Evolutionary conservation across 2,329 filamentous ascomycete genomes (phyloP), one percentile per base, ranked within the genome.

Genomic region (Diaporthe humulicola): DNA sequence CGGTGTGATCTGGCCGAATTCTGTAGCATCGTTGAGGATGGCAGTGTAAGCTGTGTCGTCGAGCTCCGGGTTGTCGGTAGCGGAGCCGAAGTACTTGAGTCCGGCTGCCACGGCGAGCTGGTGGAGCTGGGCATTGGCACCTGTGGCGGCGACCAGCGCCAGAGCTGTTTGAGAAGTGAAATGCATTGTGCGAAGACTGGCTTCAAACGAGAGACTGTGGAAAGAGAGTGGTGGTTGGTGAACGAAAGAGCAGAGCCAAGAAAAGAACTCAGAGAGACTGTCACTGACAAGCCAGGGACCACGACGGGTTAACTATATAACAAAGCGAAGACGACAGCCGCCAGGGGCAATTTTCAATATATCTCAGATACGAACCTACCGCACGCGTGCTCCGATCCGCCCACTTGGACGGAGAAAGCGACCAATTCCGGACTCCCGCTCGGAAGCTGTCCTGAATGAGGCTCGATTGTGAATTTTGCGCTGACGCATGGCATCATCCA

Each of bases 1-100:
- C 0, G 91, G 90, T 0, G 91, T 93, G 36, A 93, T 86, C 81
- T 91, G 88, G 42, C 92, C 92, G 78, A 93, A 93, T 79, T 93
- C 90, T 61, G 84, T 83, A 10, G 79, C 83, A 80, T 92, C 84
- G 76, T 86, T 86, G 56, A 92, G 84, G 75, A 92, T 89, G 28
- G 83, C 81, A 25, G 87, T 83, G 81, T 93, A 94, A 38, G 86
- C 79, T 17, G 82, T 79, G 81, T 93, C 89, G 58, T 83, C 85
- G 48, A 90, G 81, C 76, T 90, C 87, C 3, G 81, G 80, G 74
- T 93, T 92, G 80, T 93, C 90, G 56, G 91, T 90, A 1, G 92
- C 91, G 1, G 90, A 90, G 72, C 92, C 92, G 72, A 93, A 93
- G 84, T 93, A 93, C 76, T 87, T 80, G 76, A 89, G 85, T 28